These are phyloP conservation scores for Parasitella parasitica DNA, from an alignment of 371 early-diverging fungal genomes.

Conservation along the genomic window DNA sequence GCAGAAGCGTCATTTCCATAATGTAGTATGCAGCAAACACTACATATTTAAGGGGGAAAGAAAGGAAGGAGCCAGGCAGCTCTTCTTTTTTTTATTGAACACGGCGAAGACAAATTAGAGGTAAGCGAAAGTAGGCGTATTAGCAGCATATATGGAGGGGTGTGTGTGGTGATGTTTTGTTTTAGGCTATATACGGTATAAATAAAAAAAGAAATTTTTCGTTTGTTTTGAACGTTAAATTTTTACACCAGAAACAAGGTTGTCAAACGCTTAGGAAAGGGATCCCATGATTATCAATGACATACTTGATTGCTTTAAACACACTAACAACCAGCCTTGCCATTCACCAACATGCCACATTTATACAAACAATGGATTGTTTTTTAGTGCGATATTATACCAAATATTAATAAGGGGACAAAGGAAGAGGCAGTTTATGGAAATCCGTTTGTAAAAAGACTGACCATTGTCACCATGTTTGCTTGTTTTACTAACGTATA, in stretches of 20 bases:
- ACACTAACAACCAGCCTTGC: too few relatives aligned
- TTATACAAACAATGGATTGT: too few relatives aligned
- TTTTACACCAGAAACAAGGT: neutral
- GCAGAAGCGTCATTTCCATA: neutral
- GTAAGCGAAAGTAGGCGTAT: neutral
- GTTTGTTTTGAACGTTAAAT: neutral
- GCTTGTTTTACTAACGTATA: too few relatives aligned
- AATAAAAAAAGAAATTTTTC: neutral
- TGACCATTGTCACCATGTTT: too few relatives aligned
- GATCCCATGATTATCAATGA: neutral
- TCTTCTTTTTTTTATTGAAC: neutral
- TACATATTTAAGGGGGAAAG: neutral
- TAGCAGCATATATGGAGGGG: neutral
- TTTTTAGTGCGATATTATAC: too few relatives aligned
- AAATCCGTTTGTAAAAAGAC: too few relatives aligned
- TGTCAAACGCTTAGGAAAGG: neutral
- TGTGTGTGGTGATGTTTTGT: neutral
- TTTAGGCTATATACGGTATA: too few relatives aligned
- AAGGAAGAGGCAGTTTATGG: too few relatives aligned
- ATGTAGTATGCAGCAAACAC: neutral
- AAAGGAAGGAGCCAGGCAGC: neutral
- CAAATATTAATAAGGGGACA: too few relatives aligned
- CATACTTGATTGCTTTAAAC: too few relatives aligned
- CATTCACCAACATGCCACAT: too few relatives aligned
- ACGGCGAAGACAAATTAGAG: too few relatives aligned